Conservation (phyloP, 2,329 filamentous ascomycete genomes). For the Neophaeococcomyces aloes region DNA sequence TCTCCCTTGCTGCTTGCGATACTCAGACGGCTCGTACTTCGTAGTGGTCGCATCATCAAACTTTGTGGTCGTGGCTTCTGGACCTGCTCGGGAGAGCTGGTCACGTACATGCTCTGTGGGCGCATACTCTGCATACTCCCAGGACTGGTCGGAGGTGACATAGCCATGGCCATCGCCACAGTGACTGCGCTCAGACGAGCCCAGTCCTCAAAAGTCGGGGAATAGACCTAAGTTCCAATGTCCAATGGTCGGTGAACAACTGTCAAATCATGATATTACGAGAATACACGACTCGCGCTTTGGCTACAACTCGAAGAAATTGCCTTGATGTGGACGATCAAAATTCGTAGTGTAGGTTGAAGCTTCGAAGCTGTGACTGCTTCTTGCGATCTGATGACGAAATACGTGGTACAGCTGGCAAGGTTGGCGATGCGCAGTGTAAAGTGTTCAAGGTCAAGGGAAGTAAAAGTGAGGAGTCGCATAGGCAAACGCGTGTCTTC, state of each 20-base stretch:
- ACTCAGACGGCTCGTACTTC: constrained; percentile 77
- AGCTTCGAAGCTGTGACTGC: too few relatives aligned
- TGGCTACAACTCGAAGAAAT: too few relatives aligned
- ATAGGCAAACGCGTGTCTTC: too few relatives aligned
- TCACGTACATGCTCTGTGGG: constrained; percentile 19
- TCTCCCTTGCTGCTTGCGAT: constrained; percentile 59
- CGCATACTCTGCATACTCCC: constrained; percentile 16
- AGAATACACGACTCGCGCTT: not conserved
- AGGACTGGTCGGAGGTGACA: constrained; percentile 20
- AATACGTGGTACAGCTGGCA: too few relatives aligned
- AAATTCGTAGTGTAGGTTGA: too few relatives aligned
- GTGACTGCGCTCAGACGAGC: constrained; percentile 1
- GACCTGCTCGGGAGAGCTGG: constrained; percentile 18
- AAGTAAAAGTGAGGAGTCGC: too few relatives aligned
- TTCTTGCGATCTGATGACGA: too few relatives aligned
- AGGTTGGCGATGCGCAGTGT: too few relatives aligned
- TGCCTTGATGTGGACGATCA: too few relatives aligned
- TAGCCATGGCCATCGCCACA: constrained; percentile 13
- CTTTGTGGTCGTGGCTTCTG: constrained; percentile 60
- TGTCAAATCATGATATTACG: not conserved
- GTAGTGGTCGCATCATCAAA: constrained; percentile 63
- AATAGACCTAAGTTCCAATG: not conserved
- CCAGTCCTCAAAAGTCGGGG: not conserved
- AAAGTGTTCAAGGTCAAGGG: too few relatives aligned
- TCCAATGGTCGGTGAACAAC: not conserved